A percentile compares a stretch with the other conserved stretches of the same genome.
phyloP scores from a whole-genome alignment of 345 rosid genomes.

The Limnanthes douglasii region DNA sequence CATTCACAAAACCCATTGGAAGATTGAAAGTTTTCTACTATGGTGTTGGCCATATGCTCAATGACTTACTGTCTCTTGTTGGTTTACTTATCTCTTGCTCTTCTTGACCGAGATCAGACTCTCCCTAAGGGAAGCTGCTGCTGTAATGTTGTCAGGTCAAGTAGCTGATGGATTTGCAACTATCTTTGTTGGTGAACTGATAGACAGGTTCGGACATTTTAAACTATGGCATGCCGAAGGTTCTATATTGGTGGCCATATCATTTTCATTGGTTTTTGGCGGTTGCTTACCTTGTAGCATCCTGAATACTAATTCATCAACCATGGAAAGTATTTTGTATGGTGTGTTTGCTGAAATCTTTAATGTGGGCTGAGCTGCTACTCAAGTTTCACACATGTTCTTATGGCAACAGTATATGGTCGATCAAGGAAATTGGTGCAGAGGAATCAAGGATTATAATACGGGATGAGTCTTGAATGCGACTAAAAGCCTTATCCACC shows the following conservation, averaged over 20 bases:
- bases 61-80: conserved; percentile 92
- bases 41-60: conserved; percentile 93
- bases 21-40: conserved; percentile 65
- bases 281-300: conserved; percentile 69
- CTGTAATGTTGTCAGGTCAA: conserved; percentile 90
- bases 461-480: no score
- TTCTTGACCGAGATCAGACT: conserved; percentile 86
- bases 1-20: conserved; percentile 40
- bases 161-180: conserved; percentile 87
- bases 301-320: conserved; percentile 26
- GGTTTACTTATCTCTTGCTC: conserved; percentile 89
- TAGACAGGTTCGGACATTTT: conserved; percentile 98
- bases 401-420: no score
- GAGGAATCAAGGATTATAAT: no score
- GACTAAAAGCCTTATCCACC: no score
- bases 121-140: conserved; percentile 80
- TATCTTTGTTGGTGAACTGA: conserved; percentile 77
- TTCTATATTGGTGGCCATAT: conserved; percentile 73
- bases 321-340: conserved; percentile 57
- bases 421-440: no score
- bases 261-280: conserved; percentile 94
- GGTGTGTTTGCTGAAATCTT: conserved; percentile 80
- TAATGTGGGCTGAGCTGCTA: conserved; percentile 93
- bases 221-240: conserved; percentile 95
- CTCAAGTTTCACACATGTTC: conserved; percentile 99